phyloP scores from a whole-genome alignment of 106 monocot species.

The Acorus gramineus region DNA sequence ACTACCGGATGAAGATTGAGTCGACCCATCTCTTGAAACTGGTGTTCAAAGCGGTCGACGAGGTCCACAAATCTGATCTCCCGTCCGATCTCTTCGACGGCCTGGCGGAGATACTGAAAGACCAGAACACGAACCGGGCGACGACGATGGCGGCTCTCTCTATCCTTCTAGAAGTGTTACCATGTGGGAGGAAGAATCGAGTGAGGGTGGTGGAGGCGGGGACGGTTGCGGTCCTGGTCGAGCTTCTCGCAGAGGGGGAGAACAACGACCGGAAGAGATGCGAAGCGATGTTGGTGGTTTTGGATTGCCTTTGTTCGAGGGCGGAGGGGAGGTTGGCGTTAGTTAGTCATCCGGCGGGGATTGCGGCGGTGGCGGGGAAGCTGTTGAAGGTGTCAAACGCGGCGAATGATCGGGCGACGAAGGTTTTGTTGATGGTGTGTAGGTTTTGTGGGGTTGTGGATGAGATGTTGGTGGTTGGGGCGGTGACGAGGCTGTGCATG shows the following conservation, averaged over 20 bases:
- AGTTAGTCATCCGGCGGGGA: slow-evolving; percentile 29
- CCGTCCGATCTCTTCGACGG: slow-evolving; percentile 19
- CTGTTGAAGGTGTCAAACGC: slow-evolving; percentile 17
- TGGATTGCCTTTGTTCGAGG: slow-evolving; percentile 13
- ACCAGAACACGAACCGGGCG: slow-evolving; percentile 18
- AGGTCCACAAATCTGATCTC: slow-evolving; percentile 3
- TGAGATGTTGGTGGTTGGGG: slow-evolving; percentile 36
- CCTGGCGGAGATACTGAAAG: slow-evolving; percentile 23
- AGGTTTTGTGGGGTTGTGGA: slow-evolving; percentile 16
- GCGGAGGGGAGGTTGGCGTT: slow-evolving; percentile 39
- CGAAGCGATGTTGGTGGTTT: slow-evolving; percentile 24
- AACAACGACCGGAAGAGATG: slow-evolving; percentile 14
- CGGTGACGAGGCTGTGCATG: slow-evolving; percentile 25
- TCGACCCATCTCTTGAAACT: slow-evolving; percentile 16
- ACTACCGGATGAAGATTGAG: slow-evolving; percentile 11
- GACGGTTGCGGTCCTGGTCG: slow-evolving; percentile 18
- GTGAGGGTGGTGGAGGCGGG: slow-evolving; percentile 26
- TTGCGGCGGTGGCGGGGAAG: slow-evolving; percentile 31
- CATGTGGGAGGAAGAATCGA: slow-evolving; percentile 15
- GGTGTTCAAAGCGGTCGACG: slow-evolving; percentile 13
- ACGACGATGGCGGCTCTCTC: slow-evolving; percentile 13
- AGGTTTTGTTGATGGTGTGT: slow-evolving; percentile 15
- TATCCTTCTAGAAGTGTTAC: slow-evolving; percentile 10
- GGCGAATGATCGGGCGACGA: slow-evolving; percentile 23
- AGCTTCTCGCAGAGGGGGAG: slow-evolving; percentile 26